A percentile compares a stretch with the other conserved stretches of the same genome.
Conservation (phyloP, 257 asterid genomes). For the Lycium ferocissimum region DNA sequence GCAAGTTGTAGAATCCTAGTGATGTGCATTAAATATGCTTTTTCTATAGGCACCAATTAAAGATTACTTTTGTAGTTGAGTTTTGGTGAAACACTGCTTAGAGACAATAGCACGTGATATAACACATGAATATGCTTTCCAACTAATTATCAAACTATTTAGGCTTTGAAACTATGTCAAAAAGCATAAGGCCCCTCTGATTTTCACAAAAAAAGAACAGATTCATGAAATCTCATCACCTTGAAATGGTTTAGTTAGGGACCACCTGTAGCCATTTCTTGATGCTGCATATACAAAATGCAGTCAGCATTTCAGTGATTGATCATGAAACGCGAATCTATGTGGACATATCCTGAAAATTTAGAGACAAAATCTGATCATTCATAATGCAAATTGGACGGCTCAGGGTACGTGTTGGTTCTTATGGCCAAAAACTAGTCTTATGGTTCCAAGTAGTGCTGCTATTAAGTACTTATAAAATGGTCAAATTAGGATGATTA, state of each 20-base stretch:
- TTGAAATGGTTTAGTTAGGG: neutral
- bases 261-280: neutral
- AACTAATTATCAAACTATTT: neutral
- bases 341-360: neutral
- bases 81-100: neutral
- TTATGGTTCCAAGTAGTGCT: neutral
- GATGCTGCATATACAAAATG: neutral
- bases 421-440: neutral
- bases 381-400: neutral
- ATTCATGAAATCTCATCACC: neutral
- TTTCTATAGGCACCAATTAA: constrained; percentile 3
- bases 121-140: constrained; percentile 5
- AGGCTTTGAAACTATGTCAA: neutral
- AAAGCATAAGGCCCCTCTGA: constrained; percentile 21
- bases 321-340: constrained; percentile 1
- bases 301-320: neutral
- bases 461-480: neutral
- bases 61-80: neutral
- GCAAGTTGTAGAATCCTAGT: neutral
- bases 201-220: neutral
- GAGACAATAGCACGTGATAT: constrained; percentile 22
- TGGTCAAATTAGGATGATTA: neutral
- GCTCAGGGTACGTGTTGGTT: neutral
- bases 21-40: neutral
- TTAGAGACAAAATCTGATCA: neutral